A percentile compares a stretch with the other conserved stretches of the same genome.
Conservation (phyloP, 2,329 filamentous ascomycete genomes). For the Lasiodiplodia sp. region DNA sequence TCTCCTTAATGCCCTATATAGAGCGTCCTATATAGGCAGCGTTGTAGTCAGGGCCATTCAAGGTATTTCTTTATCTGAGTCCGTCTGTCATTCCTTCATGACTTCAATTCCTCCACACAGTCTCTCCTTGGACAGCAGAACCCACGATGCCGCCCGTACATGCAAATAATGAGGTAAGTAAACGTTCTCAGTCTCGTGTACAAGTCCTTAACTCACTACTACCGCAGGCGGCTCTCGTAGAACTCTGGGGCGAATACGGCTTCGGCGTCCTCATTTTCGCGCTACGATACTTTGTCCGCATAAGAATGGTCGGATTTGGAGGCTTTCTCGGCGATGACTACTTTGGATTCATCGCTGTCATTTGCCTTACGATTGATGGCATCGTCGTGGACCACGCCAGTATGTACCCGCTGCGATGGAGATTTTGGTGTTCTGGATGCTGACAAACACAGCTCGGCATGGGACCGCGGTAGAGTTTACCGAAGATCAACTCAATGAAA, state of each 20-base stretch:
- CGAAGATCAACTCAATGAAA: background rate
- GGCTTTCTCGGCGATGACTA: conserved; percentile 51
- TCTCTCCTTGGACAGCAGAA: too few species aligned
- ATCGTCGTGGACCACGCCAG: background rate
- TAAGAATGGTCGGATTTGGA: conserved; percentile 48
- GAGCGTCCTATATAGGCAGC: too few species aligned
- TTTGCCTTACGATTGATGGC: background rate
- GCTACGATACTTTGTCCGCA: conserved; percentile 45
- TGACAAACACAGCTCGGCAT: background rate
- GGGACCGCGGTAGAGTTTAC: conserved; percentile 17
- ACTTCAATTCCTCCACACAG: too few species aligned
- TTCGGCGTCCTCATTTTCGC: conserved; percentile 45
- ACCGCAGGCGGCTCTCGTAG: too few species aligned
- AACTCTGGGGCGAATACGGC: conserved; percentile 20
- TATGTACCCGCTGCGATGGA: background rate
- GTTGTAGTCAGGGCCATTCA: too few species aligned
- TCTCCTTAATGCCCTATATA: too few species aligned
- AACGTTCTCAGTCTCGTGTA: too few species aligned
- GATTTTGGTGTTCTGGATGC: background rate
- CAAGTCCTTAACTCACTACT: too few species aligned
- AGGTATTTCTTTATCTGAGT: too few species aligned
- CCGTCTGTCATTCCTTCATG: too few species aligned
- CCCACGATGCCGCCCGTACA: too few species aligned
- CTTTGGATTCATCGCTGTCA: conserved; percentile 38
- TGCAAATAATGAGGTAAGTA: too few species aligned